Percentiles rank a stretch among this genome's conserved stretches.
Conservation (phyloP, 2,329 filamentous ascomycete genomes). For the Hypoxylon sp. region DNA sequence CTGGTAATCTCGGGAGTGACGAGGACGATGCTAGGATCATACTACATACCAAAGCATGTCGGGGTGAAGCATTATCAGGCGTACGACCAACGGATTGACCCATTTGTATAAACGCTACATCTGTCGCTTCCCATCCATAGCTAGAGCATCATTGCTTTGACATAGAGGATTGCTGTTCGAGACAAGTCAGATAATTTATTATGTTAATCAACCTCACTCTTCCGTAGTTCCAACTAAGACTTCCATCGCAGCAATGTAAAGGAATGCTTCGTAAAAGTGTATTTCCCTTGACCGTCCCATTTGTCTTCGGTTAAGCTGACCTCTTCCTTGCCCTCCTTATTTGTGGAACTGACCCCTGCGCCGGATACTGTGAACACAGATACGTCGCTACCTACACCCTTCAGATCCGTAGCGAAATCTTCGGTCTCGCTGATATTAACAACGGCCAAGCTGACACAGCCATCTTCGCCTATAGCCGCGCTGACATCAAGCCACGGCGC, state of each 20-base stretch:
- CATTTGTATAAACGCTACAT: constrained; percentile 47
- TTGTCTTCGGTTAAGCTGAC: constrained; percentile 71
- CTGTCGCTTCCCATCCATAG: constrained; percentile 14
- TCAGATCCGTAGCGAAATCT: constrained; percentile 70
- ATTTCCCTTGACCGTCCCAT: constrained; percentile 74
- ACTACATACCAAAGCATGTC: constrained; percentile 30
- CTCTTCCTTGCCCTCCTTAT: constrained; percentile 72
- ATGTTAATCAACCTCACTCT: constrained; percentile 15
- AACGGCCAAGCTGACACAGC: constrained; percentile 75
- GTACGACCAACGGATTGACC: constrained; percentile 17
- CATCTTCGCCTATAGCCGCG: constrained; percentile 69
- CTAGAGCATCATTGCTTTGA: constrained; percentile 11
- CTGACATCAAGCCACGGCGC: constrained; percentile 79
- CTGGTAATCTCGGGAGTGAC: constrained; percentile 9
- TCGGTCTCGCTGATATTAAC: constrained; percentile 77
- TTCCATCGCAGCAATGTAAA: constrained; percentile 74
- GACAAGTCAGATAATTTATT: constrained; percentile 30
- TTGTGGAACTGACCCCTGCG: constrained; percentile 67
- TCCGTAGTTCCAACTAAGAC: constrained; percentile 18
- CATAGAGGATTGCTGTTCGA: constrained; percentile 18
- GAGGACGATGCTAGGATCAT: constrained; percentile 31
- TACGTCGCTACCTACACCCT: constrained; percentile 67
- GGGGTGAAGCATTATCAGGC: constrained; percentile 31
- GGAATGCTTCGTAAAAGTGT: constrained; percentile 77
- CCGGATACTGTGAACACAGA: constrained; percentile 74